These are phyloP conservation scores for Globisporangium mamillatum DNA, from an alignment of 352 stramenopile species.

Conservation along the genomic window DNA sequence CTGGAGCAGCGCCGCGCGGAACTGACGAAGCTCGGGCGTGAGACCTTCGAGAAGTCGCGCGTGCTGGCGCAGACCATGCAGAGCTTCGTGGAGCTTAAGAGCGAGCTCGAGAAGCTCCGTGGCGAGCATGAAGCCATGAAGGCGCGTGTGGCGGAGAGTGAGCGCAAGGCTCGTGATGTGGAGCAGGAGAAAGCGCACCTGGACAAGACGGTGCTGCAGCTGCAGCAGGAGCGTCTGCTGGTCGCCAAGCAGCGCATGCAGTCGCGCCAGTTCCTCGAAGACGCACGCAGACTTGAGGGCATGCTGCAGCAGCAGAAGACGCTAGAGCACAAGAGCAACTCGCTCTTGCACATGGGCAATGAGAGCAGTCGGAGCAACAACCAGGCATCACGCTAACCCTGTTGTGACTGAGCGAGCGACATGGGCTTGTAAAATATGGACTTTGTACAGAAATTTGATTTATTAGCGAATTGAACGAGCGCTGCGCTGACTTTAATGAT, in stretches of 20 bases:
- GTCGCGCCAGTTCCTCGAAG: conserved; percentile 72
- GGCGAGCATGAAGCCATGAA: conserved; percentile 35
- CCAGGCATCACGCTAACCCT: neutral
- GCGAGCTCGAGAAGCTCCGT: conserved; percentile 43
- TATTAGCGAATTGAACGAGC: conserved; percentile 3
- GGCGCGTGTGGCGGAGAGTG: conserved; percentile 29
- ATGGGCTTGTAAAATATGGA: neutral
- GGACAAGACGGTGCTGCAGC: conserved; percentile 43
- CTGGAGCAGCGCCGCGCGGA: conserved; percentile 50
- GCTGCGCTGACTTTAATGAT: neutral
- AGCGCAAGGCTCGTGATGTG: conserved; percentile 32
- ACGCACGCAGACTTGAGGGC: conserved; percentile 56
- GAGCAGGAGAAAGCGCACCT: conserved; percentile 46
- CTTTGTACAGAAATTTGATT: neutral
- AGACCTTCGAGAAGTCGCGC: conserved; percentile 65
- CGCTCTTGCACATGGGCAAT: neutral
- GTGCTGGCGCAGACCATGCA: conserved; percentile 36
- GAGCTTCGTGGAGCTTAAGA: conserved; percentile 30
- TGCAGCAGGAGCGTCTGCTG: conserved; percentile 68
- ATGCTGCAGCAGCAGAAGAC: conserved; percentile 56
- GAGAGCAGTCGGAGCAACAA: neutral
- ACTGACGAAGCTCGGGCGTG: conserved; percentile 51
- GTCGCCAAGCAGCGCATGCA: conserved; percentile 74
- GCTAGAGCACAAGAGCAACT: conserved; percentile 13
- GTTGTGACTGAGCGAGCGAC: too few relatives aligned